Base-by-base conservation (phyloP, 2,329 filamentous ascomycete species). In the Pseudocercospora musae region DNA sequence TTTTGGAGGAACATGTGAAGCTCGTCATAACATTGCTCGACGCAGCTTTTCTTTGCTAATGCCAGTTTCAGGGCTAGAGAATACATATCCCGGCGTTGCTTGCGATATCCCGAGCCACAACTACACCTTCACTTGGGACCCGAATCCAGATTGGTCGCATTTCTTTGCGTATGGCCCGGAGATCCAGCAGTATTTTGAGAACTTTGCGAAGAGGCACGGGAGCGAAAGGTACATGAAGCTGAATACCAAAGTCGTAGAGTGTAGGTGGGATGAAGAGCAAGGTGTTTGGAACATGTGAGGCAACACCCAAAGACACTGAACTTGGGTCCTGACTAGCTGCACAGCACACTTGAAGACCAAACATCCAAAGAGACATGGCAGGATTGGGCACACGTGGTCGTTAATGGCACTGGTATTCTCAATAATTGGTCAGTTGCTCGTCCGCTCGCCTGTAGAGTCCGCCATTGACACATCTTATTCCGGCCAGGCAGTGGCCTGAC, bases 41-140 rank as follows among this genome's bases (percentile, higher is more conserved):
- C n/a, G n/a, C n/a, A n/a, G n/a, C n/a, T n/a, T n/a, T n/a, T n/a
- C n/a, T n/a, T n/a, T n/a, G n/a, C n/a, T n/a, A n/a, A n/a, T n/a
- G n/a, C n/a, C n/a, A n/a, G n/a, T n/a, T n/a, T n/a, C n/a, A n/a
- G n/a, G 44, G 49, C 49, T 53, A 9, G 55, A 69, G 54, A 71
- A 71, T 48, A 54, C 59, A 57, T 75, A 78, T 57, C 74, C 75
- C 3, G 77, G 77, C 6, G 74, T 77, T 68, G 69, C 74, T 31
- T 77, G 76, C 68, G 78, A 81, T 44, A 78, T 80, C 21, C 78
- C 78, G 1, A 74, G 75, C 11, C 77, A 79, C 55, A 76, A 74
- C 15, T 80, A 81, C 55, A 78, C 82, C 59, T 81, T 79, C 57
- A 77, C 77, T 3, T 83, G 80, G 71, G 79, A 79, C 62, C 79